A percentile compares a stretch with the other conserved stretches of the same genome.
Conservation (phyloP, 202 grass and related monocot genomes). For the Setaria italica region DNA sequence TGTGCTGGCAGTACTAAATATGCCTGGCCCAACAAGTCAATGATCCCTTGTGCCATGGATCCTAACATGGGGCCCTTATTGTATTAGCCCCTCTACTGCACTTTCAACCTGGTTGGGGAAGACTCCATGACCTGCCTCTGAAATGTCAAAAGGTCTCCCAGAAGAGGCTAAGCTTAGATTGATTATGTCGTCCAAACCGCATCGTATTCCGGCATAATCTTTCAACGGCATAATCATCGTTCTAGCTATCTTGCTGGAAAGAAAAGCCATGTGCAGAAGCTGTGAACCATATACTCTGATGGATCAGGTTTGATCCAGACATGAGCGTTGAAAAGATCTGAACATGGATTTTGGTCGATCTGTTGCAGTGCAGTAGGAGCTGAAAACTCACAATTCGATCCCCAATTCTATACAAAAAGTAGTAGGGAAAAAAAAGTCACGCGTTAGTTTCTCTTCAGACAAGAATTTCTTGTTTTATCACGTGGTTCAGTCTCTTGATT, state of each 20-base stretch:
- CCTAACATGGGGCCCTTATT: slow-evolving; percentile 38
- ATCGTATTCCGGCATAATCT: not conserved
- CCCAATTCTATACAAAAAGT: no score
- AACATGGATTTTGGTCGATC: slow-evolving; percentile 7
- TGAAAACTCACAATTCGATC: not conserved
- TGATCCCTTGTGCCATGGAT: slow-evolving; percentile 26
- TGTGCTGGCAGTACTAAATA: slow-evolving; percentile 33
- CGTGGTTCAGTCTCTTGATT: not conserved
- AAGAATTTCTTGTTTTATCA: not conserved
- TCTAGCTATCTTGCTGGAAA: slow-evolving; percentile 12
- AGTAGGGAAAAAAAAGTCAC: not conserved
- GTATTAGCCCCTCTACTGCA: slow-evolving; percentile 1
- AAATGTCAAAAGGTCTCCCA: slow-evolving; percentile 41
- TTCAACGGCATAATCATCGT: slow-evolving; percentile 40
- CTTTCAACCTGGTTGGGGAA: slow-evolving; percentile 12
- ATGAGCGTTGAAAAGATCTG: slow-evolving; percentile 33
- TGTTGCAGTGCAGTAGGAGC: not conserved
- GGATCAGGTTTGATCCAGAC: slow-evolving; percentile 32
- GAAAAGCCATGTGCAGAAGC: slow-evolving; percentile 42
- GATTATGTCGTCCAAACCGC: slow-evolving; percentile 34
- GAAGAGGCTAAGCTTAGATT: not conserved
- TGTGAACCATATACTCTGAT: slow-evolving; percentile 21
- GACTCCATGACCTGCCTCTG: slow-evolving; percentile 33
- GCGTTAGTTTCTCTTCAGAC: not conserved
- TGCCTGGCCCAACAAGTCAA: slow-evolving; percentile 40